Evolutionary conservation across 139 green algal genomes (phyloP).

Genomic region (Micromonas commoda): DNA sequence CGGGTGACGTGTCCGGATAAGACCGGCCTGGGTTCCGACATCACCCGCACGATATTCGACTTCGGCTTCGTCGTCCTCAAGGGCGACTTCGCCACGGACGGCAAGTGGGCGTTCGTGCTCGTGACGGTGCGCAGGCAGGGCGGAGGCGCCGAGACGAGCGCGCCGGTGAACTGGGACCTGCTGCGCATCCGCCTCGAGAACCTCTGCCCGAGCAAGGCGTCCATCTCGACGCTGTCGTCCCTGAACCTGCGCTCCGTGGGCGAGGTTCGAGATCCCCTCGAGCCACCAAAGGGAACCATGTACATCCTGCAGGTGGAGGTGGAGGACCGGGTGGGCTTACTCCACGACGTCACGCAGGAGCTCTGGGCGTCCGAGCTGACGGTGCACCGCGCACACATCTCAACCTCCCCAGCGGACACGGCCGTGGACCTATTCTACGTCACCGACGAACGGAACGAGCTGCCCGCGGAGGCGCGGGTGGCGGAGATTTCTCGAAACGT

Average conservation of each 20-base stretch:
- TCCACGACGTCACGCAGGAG: conserved; percentile 49
- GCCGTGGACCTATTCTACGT: conserved; percentile 71
- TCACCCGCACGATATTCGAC: conserved; percentile 25
- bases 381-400: conserved; percentile 56
- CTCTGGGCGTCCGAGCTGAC: conserved; percentile 56
- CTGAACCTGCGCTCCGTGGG: neutral
- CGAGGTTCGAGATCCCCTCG: no score
- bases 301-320: conserved; percentile 32
- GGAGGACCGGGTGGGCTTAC: conserved; percentile 26
- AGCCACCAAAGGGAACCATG: neutral
- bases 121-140: conserved; percentile 15
- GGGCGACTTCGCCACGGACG: conserved; percentile 39
- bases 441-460: conserved; percentile 50
- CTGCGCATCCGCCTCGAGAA: conserved; percentile 15
- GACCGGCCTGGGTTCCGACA: conserved; percentile 30
- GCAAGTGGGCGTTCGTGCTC: conserved; percentile 35
- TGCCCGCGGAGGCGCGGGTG: conserved; percentile 34
- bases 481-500: conserved; percentile 14
- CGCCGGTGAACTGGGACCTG: conserved; percentile 31
- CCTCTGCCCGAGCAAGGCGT: conserved; percentile 21
- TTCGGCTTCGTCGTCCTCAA: conserved; percentile 25
- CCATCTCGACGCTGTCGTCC: conserved; percentile 8
- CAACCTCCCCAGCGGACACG: conserved; percentile 48
- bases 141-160: no score
- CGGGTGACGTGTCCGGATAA: conserved; percentile 33